These are phyloP conservation scores for Alternaria triticina DNA, from an alignment of 2,329 filamentous ascomycete genomes.

Conservation along the genomic window DNA sequence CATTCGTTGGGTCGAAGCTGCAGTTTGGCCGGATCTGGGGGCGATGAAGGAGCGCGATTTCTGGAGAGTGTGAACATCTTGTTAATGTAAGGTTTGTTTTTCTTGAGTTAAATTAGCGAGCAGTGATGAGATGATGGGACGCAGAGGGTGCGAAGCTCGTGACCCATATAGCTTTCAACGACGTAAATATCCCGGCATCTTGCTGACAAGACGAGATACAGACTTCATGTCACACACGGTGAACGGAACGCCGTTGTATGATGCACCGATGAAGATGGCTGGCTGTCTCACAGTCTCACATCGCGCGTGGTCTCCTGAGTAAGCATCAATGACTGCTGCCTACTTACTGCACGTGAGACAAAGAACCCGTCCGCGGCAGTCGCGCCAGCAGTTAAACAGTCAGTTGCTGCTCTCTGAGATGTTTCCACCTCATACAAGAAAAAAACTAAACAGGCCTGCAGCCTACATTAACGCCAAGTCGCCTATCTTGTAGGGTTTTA, in stretches of 20 bases:
- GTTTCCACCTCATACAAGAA: not conserved
- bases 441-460: too few relatives aligned
- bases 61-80: slow-evolving; percentile 12
- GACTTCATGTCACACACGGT: not conserved
- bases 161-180: not conserved
- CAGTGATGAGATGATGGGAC: not conserved
- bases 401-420: not conserved
- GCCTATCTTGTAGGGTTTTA: too few relatives aligned
- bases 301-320: not conserved
- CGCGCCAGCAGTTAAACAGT: not conserved
- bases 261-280: not conserved
- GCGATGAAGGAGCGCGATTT: slow-evolving; percentile 15
- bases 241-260: not conserved
- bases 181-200: not conserved
- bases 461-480: too few relatives aligned
- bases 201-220: not conserved
- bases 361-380: not conserved
- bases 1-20: slow-evolving; percentile 16
- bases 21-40: slow-evolving; percentile 24
- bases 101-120: not conserved
- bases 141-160: not conserved
- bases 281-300: not conserved
- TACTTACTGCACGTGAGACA: not conserved
- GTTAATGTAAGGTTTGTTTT: too few relatives aligned
- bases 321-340: not conserved